Percentiles rank a stretch among this genome's conserved stretches.
Conservation (phyloP, 768 basidiomycete species). For the Hericium alpestre region DNA sequence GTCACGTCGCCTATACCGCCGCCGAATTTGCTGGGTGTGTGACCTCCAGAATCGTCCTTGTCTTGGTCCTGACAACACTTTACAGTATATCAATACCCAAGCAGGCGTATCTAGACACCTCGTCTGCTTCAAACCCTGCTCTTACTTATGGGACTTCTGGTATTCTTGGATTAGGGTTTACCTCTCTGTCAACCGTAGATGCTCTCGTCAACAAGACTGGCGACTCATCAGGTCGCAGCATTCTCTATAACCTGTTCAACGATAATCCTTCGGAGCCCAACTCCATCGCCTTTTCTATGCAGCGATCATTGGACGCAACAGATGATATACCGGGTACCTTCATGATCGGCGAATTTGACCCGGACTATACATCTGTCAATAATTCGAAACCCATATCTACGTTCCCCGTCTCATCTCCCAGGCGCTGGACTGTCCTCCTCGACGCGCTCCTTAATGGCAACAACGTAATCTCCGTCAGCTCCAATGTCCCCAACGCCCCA, state of each 20-base stretch:
- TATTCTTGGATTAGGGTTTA: constrained; percentile 70
- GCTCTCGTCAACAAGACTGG: constrained; percentile 44
- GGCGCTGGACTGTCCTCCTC: constrained; percentile 67
- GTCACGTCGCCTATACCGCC: constrained; percentile 49
- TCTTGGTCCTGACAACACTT: not conserved
- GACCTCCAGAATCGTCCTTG: not conserved
- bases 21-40: constrained; percentile 64
- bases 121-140: constrained; percentile 59
- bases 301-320: constrained; percentile 41
- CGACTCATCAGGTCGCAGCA: constrained; percentile 49
- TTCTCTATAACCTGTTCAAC: constrained; percentile 69
- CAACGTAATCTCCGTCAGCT: constrained; percentile 40
- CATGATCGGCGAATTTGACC: constrained; percentile 64
- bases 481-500: constrained; percentile 46
- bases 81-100: constrained; percentile 48
- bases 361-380: constrained; percentile 48
- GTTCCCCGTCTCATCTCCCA: constrained; percentile 55
- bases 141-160: constrained; percentile 62
- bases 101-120: constrained; percentile 65
- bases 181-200: constrained; percentile 66
- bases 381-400: constrained; percentile 54
- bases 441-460: constrained; percentile 60
- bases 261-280: constrained; percentile 64
- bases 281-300: constrained; percentile 69
- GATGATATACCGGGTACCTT: constrained; percentile 58